Conservation (phyloP, 1,284 basidiomycete genomes). For the Pseudozyma pruni region DNA sequence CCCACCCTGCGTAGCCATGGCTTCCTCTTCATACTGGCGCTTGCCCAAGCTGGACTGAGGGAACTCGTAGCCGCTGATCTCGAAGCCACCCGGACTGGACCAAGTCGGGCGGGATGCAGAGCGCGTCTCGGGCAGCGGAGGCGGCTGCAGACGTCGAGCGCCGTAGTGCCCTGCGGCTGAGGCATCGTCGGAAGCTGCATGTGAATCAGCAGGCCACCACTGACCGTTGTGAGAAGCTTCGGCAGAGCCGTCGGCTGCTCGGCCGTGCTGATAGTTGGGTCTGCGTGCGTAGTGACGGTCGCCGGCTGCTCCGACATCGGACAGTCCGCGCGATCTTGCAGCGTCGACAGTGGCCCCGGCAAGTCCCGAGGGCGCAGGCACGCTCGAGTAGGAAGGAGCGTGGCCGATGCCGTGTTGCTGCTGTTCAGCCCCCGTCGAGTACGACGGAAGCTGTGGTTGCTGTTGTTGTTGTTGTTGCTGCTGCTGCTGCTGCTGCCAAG, state of each 20-base stretch:
- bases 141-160: conserved; percentile 34
- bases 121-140: conserved; percentile 45
- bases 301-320: conserved; percentile 7
- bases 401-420: conserved; percentile 13
- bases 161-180: conserved; percentile 23
- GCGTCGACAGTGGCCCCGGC: conserved; percentile 24
- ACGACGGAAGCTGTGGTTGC: conserved; percentile 4
- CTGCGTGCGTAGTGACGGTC: conserved; percentile 31
- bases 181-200: conserved; percentile 15
- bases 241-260: conserved; percentile 10
- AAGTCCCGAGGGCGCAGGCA: conserved; percentile 38
- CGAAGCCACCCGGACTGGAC: conserved; percentile 36
- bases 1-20: conserved; percentile 5
- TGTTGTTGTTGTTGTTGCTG: conserved; percentile 12
- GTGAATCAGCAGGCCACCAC: conserved; percentile 28
- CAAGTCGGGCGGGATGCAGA: conserved; percentile 21
- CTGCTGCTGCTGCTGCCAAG: conserved; percentile 32
- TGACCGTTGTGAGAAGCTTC: conserved; percentile 22
- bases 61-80: conserved; percentile 44
- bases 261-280: conserved; percentile 26
- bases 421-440: conserved; percentile 8
- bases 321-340: conserved; percentile 17
- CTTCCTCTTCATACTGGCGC: conserved; percentile 43
- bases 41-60: conserved; percentile 41
- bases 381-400: conserved; percentile 20